Conservation (phyloP, 331 rosid genomes). For the Cydonia oblonga region DNA sequence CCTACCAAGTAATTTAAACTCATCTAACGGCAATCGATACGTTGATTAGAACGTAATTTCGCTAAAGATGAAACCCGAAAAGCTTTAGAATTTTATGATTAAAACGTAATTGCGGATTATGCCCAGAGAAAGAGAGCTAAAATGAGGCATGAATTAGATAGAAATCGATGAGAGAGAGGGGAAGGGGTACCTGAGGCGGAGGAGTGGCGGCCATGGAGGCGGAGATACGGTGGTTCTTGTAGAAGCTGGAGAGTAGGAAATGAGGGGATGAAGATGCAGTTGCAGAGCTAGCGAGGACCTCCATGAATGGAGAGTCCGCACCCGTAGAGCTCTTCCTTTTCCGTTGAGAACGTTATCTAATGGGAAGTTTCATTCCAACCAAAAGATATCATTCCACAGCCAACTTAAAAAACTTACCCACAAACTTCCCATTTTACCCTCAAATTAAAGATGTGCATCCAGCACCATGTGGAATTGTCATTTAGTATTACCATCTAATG, state of each 20-base stretch:
- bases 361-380: too few species aligned
- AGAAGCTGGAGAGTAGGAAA: background rate
- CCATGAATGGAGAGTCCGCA: conserved; percentile 26
- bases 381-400: too few species aligned
- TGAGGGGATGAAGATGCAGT: conserved; percentile 19
- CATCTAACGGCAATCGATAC: background rate
- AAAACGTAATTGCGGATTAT: background rate
- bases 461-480: too few species aligned
- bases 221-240: background rate
- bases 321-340: background rate
- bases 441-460: too few species aligned
- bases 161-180: background rate
- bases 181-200: conserved; percentile 23
- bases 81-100: background rate
- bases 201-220: background rate
- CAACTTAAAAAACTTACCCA: too few species aligned
- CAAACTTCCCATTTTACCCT: too few species aligned
- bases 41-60: too few species aligned
- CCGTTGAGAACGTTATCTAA: background rate
- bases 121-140: background rate
- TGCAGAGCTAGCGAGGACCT: conserved; percentile 35
- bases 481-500: accelerated
- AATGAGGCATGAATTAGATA: background rate
- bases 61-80: background rate
- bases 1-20: background rate